These are phyloP conservation scores for Coelastrella sp. DNA, from an alignment of 139 green algal species.

Conservation along the genomic window DNA sequence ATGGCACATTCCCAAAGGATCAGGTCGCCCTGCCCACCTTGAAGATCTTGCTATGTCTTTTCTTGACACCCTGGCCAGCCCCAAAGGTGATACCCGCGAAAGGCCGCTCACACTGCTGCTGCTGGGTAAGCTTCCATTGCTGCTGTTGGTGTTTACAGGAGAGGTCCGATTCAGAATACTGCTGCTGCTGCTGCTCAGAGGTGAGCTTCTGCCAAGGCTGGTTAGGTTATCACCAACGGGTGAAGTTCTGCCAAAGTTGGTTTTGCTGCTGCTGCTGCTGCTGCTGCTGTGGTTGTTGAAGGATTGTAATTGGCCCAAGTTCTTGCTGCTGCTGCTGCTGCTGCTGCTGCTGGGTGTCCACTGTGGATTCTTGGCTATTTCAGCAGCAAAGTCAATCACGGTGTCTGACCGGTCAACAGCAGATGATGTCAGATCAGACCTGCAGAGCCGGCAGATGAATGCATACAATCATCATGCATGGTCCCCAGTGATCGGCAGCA, in stretches of 20 bases:
- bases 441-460: background rate
- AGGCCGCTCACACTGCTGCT: background rate
- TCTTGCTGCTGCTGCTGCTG: no score
- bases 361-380: background rate
- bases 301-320: no score
- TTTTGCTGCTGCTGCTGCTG: no score
- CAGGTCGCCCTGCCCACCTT: background rate
- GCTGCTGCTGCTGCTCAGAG: no score
- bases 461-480: background rate
- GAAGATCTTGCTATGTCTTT: background rate
- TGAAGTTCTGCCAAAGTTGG: background rate
- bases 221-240: background rate
- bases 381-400: slow-evolving; percentile 35
- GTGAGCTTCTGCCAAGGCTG: no score
- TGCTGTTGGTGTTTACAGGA: no score
- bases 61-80: background rate
- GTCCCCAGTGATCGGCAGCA: background rate
- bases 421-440: background rate
- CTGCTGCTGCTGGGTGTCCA: background rate
- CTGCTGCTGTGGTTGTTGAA: no score
- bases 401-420: background rate
- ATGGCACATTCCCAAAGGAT: background rate
- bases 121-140: no score
- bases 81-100: background rate
- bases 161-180: no score